phyloP scores from a whole-genome alignment of 805 yeast species.

The Barnettozyma californica region DNA sequence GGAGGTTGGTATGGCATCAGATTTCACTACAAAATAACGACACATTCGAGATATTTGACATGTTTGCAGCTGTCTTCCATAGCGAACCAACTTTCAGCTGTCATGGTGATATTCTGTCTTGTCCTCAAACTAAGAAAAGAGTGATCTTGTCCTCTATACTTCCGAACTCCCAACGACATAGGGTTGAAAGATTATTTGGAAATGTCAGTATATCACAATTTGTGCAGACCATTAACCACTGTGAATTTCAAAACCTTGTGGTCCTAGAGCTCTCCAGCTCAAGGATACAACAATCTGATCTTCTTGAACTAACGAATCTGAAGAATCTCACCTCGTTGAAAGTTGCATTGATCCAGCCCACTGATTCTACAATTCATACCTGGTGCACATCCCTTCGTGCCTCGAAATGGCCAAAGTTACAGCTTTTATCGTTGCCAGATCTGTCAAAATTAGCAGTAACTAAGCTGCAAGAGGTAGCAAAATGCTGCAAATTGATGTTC shows the following conservation, averaged over 20 bases:
- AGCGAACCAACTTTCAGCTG: slow-evolving; percentile 14
- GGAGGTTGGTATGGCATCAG: slow-evolving; percentile 31
- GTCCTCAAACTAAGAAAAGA: slow-evolving; percentile 13
- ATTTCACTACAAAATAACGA: slow-evolving; percentile 28
- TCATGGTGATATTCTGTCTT: slow-evolving; percentile 11
- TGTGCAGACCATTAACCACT: slow-evolving; percentile 11
- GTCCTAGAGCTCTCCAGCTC: slow-evolving; percentile 17
- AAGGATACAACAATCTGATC: slow-evolving; percentile 13
- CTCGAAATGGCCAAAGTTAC: slow-evolving; percentile 20
- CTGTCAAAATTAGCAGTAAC: slow-evolving; percentile 14
- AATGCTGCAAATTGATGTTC: slow-evolving; percentile 13
- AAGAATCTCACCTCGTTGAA: slow-evolving; percentile 17
- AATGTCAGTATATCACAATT: slow-evolving; percentile 20
- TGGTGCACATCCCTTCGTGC: slow-evolving; percentile 22
- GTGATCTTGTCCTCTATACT: slow-evolving; percentile 15
- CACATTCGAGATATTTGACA: slow-evolving; percentile 23
- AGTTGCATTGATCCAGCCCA: slow-evolving; percentile 8
- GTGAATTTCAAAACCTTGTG: slow-evolving; percentile 13
- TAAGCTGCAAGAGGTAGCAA: slow-evolving; percentile 16
- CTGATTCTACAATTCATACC: slow-evolving; percentile 17
- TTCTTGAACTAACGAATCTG: slow-evolving; percentile 16
- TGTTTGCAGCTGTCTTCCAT: slow-evolving; percentile 26
- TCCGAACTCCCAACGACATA: slow-evolving; percentile 23
- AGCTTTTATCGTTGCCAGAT: slow-evolving; percentile 18
- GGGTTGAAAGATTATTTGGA: slow-evolving; percentile 31